Evolutionary conservation across 441 rosid genomes (phyloP).

Genomic region (Pelargonium fulgidum): DNA sequence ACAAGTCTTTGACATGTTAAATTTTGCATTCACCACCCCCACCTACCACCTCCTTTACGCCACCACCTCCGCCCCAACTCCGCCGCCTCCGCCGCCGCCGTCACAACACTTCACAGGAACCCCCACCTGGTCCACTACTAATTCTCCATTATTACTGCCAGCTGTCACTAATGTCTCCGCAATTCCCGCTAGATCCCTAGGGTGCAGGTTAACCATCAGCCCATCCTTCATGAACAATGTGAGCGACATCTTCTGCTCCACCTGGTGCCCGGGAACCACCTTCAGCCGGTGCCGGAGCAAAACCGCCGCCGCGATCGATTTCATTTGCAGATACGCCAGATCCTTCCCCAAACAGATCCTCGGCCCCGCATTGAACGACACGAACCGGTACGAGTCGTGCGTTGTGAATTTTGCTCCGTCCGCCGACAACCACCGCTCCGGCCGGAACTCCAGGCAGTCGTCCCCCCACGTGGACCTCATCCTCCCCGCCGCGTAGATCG

Average conservation of each 20-base stretch:
- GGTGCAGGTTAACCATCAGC: slow-evolving; percentile 54
- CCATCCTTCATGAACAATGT: slow-evolving; percentile 90
- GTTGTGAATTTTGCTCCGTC: slow-evolving; percentile 46
- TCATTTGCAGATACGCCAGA: slow-evolving; percentile 88
- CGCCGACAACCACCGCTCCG: slow-evolving; percentile 77
- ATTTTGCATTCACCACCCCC: too few relatives aligned
- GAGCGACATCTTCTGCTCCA: slow-evolving; percentile 94
- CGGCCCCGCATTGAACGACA: slow-evolving; percentile 91
- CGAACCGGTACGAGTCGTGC: slow-evolving; percentile 73
- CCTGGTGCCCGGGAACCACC: slow-evolving; percentile 59
- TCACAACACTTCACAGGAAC: slow-evolving; percentile 23
- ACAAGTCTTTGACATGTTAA: too few relatives aligned
- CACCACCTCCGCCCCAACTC: too few relatives aligned
- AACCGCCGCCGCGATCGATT: slow-evolving; percentile 75
- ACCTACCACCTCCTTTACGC: too few relatives aligned
- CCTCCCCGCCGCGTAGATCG: slow-evolving; percentile 87
- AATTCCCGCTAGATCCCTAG: slow-evolving; percentile 46
- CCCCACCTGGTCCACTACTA: slow-evolving; percentile 20
- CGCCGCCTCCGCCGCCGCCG: too few relatives aligned
- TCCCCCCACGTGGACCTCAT: slow-evolving; percentile 86
- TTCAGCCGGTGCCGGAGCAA: slow-evolving; percentile 64
- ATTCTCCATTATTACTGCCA: slow-evolving; percentile 19
- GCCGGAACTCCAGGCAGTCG: slow-evolving; percentile 73
- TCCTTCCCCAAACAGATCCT: slow-evolving; percentile 82
- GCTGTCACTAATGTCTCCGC: neutral